These are phyloP conservation scores for Cutaneotrichosporon mucoides DNA, from an alignment of 1,284 basidiomycete genomes.

Conservation along the genomic window DNA sequence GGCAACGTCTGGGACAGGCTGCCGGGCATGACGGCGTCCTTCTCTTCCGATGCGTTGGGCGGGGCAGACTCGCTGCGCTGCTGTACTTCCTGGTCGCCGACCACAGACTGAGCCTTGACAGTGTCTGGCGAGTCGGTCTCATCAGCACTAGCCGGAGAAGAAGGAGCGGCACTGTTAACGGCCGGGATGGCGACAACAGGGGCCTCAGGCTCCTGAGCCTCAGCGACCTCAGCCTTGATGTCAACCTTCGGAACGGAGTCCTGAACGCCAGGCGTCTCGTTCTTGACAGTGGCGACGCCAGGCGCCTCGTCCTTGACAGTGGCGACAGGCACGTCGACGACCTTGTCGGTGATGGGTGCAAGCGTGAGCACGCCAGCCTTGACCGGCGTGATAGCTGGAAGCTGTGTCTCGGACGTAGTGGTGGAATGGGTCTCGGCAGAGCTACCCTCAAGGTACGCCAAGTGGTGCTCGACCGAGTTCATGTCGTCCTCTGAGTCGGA, in stretches of 20 bases:
- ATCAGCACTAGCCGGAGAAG: background rate
- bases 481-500: background rate
- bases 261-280: background rate
- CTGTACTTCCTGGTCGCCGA: background rate
- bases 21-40: background rate
- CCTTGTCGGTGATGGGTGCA: background rate
- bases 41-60: background rate
- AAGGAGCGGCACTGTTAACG: background rate
- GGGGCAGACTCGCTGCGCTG: background rate
- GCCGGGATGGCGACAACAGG: background rate
- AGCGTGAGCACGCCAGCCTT: background rate
- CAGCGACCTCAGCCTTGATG: background rate
- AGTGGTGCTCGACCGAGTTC: background rate
- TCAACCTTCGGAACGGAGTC: background rate
- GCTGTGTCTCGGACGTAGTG: background rate
- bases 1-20: background rate
- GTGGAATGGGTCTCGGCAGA: background rate
- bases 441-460: background rate
- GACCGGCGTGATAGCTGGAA: background rate
- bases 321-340: background rate
- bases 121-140: background rate
- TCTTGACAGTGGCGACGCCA: no score
- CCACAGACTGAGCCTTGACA: background rate
- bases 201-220: no score
- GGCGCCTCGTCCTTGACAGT: background rate